Base-by-base conservation (phyloP, 768 basidiomycete species). In the Boletus rufocinnamomeus region DNA sequence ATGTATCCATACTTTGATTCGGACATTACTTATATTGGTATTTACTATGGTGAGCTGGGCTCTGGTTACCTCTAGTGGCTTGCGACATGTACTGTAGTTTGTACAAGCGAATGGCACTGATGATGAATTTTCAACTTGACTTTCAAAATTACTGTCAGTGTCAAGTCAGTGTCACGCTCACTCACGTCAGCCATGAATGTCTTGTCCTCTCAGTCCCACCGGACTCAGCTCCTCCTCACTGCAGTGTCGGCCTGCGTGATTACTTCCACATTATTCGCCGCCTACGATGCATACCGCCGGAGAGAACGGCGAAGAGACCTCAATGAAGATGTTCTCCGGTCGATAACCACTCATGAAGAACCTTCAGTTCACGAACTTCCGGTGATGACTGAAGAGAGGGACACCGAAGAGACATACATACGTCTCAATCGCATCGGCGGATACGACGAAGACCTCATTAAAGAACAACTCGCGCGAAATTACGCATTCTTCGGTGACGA, bases 401-500 rank as follows among this genome's bases (percentile, higher is more conserved):
- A 43, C 1, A 14, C 51, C 10, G 60, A 64, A 32, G 67, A 65
- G 35, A 62, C 45, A 6, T 67, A 59, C 21, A 63, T 65, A 58
- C 63, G 58, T 14, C 41, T 64, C n/a, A 52, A 57, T 13, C 37
- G 45, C 43, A 64, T 65, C 13, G 66, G 64, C 13, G 75, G 68
- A n/a, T 89, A 88, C 66, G 80, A 89, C 58, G 95, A 98, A 69
- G 84, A 82, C 32, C 81, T 99, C 50, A 82, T 97, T 55, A 81
- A 85, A 51, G 95, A 99, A 69, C 88, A 97, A 72, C 81, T 99
- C 47, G 89, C 96, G 4, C 78, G 97, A 43, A 98, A 98, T 74
- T 97, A 96, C 66, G 87, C 90, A 10, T 98, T 98, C 75, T 89
- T 98, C 53, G 94, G 93, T 0, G 91, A 95, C 34, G 90, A 93